These are phyloP conservation scores for Backusella westeae DNA, from an alignment of 192 early-diverging fungal genomes.

Conservation along the genomic window DNA sequence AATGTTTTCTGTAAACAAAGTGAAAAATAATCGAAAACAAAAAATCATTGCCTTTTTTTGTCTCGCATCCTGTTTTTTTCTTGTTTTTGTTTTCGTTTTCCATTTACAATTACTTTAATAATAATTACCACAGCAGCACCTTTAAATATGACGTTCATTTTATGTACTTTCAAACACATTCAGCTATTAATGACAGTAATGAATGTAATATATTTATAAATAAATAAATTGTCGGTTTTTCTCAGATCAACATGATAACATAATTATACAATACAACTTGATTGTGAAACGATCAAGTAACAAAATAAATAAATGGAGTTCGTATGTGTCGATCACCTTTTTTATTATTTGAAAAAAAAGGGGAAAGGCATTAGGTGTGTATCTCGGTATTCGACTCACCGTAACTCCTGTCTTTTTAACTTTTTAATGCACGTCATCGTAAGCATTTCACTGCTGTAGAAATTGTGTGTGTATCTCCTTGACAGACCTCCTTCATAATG, in stretches of 20 bases:
- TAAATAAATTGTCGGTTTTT: not conserved
- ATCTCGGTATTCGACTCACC: not conserved
- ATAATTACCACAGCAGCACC: not conserved
- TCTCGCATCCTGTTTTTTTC: not conserved
- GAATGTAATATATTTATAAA: not conserved
- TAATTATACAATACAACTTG: not conserved
- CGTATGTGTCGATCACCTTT: not conserved
- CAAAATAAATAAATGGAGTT: not conserved
- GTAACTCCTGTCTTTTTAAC: not conserved
- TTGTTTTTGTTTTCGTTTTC: not conserved
- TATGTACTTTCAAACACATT: not conserved
- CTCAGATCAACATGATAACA: not conserved
- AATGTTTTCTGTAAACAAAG: conserved; percentile 9
- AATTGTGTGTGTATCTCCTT: not conserved
- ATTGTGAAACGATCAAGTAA: not conserved
- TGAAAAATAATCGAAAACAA: conserved; percentile 4
- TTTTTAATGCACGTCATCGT: not conserved
- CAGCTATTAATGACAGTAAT: not conserved
- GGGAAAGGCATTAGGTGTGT: not conserved
- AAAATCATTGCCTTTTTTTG: not conserved
- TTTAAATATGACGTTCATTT: not conserved
- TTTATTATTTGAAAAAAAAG: conserved; percentile 1
- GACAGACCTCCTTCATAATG: conserved; percentile 3
- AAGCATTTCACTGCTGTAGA: not conserved
- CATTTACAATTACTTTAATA: not conserved